These are phyloP conservation scores for Coprinopsis marcescibilis DNA, from an alignment of 768 basidiomycete species.

Conservation along the genomic window DNA sequence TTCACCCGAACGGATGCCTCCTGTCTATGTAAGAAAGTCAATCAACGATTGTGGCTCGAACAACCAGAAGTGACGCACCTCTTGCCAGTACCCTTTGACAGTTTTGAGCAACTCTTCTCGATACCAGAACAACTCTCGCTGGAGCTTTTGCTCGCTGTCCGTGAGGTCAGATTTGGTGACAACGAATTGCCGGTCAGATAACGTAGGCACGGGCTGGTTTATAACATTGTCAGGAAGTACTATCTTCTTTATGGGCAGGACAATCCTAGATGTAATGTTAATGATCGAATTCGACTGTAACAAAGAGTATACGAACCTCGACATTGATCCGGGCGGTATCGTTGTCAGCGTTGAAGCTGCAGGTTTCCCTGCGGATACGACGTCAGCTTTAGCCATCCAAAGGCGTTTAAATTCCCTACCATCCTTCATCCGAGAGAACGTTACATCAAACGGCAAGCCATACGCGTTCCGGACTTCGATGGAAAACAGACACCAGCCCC, in stretches of 20 bases:
- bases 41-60: not conserved
- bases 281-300: conserved; percentile 1
- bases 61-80: conserved; percentile 45
- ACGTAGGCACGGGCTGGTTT: conserved; percentile 70
- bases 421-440: conserved; percentile 60
- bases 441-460: conserved; percentile 86
- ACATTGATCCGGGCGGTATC: conserved; percentile 85
- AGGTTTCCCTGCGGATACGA: conserved; percentile 31
- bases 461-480: conserved; percentile 91
- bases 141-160: conserved; percentile 49
- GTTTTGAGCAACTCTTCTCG: conserved; percentile 77
- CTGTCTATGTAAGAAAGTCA: conserved; percentile 45
- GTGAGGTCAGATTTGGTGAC: conserved; percentile 69
- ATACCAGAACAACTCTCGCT: conserved; percentile 93
- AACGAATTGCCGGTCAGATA: conserved; percentile 89
- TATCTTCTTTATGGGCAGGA: conserved; percentile 71
- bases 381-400: not conserved
- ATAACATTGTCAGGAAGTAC: conserved; percentile 50
- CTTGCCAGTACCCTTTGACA: conserved; percentile 74
- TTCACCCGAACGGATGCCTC: conserved; percentile 69
- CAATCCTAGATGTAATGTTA: conserved; percentile 35
- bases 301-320: conserved; percentile 46
- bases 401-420: conserved; percentile 33
- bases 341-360: conserved; percentile 42
- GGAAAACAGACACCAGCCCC: conserved; percentile 81